Conservation (phyloP, 305 asterid species). For the Fraxinus velutina region DNA sequence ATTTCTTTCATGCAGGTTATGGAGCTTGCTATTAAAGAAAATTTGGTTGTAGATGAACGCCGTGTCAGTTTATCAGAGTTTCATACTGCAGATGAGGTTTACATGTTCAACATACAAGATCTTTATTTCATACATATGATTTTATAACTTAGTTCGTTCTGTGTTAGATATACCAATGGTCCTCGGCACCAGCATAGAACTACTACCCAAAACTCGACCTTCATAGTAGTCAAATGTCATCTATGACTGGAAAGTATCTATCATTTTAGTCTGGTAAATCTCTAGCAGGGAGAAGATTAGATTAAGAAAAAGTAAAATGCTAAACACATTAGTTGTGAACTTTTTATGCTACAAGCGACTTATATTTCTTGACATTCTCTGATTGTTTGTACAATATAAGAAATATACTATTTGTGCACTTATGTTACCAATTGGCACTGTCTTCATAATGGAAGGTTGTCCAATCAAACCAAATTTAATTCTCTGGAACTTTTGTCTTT, state of each 20-base stretch:
- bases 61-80: conserved; percentile 78
- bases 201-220: neutral
- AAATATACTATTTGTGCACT: neutral
- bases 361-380: neutral
- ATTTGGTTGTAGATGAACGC: conserved; percentile 53
- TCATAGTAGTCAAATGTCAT: neutral
- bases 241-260: neutral
- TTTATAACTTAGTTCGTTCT: neutral
- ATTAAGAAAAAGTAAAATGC: neutral
- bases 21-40: conserved; percentile 57
- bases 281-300: neutral
- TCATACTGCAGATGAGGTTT: conserved; percentile 88
- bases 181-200: neutral
- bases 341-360: neutral
- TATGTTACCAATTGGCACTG: neutral
- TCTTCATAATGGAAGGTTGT: neutral
- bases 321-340: neutral
- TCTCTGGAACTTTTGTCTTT: neutral
- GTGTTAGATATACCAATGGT: neutral
- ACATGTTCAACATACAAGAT: neutral
- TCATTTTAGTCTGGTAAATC: neutral
- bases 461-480: neutral
- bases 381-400: neutral
- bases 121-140: neutral
- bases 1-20: conserved; percentile 48